These are phyloP conservation scores for Neospermospora avenae DNA, from an alignment of 2,329 filamentous ascomycete genomes.

Conservation along the genomic window DNA sequence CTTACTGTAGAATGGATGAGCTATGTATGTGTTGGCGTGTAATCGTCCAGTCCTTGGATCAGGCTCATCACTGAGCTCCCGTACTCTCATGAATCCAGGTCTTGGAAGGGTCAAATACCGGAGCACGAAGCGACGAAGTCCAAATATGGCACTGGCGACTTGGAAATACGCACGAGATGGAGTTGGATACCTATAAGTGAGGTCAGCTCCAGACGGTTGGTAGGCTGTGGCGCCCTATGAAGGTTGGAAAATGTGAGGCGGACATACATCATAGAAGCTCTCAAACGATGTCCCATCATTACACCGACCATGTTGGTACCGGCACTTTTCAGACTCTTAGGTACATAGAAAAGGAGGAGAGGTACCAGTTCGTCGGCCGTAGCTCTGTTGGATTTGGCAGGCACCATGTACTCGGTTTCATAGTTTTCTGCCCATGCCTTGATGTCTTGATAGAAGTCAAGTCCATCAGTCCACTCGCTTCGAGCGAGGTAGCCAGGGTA, in stretches of 20 bases:
- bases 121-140: constrained; percentile 51
- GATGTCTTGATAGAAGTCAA: constrained; percentile 51
- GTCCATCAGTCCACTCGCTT: constrained; percentile 46
- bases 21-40: constrained; percentile 50
- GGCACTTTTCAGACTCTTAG: constrained; percentile 44
- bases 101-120: constrained; percentile 61
- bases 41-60: constrained; percentile 54
- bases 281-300: constrained; percentile 61
- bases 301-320: constrained; percentile 51
- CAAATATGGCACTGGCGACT: constrained; percentile 47
- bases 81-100: constrained; percentile 36
- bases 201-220: background rate
- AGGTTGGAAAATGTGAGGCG: background rate
- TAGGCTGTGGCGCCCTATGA: background rate
- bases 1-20: constrained; percentile 59
- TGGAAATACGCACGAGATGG: constrained; percentile 39
- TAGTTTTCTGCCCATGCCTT: constrained; percentile 51
- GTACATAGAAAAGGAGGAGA: constrained; percentile 55
- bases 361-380: constrained; percentile 58
- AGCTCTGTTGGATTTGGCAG: constrained; percentile 45
- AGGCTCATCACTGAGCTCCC: constrained; percentile 42
- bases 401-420: constrained; percentile 57
- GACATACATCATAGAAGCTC: constrained; percentile 61
- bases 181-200: constrained; percentile 41
- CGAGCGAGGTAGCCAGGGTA: constrained; percentile 35